A percentile compares a stretch with the other conserved stretches of the same genome.
Evolutionary conservation across 495 filamentous ascomycete species (phyloP).

Genomic region (Podospora pseudocomata): DNA sequence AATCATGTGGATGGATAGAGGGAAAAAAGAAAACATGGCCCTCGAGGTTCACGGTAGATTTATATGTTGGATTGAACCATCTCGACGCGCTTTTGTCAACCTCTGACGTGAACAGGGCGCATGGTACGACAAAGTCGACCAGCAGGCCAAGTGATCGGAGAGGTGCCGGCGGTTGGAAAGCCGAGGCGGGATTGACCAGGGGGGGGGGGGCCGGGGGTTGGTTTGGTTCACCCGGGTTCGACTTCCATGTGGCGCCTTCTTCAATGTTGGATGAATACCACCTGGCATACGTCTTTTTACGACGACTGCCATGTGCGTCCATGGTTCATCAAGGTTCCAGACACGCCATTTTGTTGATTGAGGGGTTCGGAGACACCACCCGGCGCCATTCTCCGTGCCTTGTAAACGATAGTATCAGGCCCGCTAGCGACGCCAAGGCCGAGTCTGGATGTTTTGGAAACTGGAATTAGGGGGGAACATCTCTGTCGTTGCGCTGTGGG

Average conservation of each 20-base stretch:
- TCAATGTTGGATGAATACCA: conserved; percentile 2
- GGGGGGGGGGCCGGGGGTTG: conserved; percentile 7
- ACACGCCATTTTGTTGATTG: neutral
- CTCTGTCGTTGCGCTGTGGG: neutral
- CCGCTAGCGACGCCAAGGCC: neutral
- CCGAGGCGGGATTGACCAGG: conserved; percentile 21
- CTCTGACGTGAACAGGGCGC: conserved; percentile 14
- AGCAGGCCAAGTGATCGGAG: conserved; percentile 20
- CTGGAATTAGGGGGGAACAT: neutral
- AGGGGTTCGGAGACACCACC: neutral
- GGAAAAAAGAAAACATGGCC: neutral
- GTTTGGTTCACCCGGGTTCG: conserved; percentile 15
- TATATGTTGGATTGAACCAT: conserved; percentile 5
- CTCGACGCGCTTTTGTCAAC: neutral
- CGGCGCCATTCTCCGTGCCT: neutral
- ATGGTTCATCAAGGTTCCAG: neutral
- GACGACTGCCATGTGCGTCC: neutral
- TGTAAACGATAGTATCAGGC: neutral
- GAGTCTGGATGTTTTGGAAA: neutral
- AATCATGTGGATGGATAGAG: neutral
- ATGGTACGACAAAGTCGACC: neutral
- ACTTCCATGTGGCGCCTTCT: conserved; percentile 19
- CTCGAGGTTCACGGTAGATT: neutral
- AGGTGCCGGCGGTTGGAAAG: conserved; percentile 20
- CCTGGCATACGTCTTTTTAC: neutral